Base-by-base conservation (phyloP, 2,329 filamentous ascomycete genomes). In the Apiospora kogelbergensis region DNA sequence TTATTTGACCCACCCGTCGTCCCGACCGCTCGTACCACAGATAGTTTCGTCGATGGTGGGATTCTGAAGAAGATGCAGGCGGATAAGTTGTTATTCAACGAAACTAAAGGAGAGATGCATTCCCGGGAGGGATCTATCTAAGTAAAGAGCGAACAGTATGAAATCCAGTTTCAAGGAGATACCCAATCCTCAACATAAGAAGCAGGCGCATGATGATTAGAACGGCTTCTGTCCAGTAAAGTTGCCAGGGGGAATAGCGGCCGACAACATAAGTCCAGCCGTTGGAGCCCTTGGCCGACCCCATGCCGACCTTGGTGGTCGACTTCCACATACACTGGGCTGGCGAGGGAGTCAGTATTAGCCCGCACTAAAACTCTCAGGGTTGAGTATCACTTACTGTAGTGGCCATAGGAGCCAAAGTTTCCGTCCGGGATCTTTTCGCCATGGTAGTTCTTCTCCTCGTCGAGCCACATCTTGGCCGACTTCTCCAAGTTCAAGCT, bases 381-480 rank as follows among this genome's bases (percentile, higher is more conserved):
- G 26, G n/a, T 20, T 40, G 37, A n/a, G n/a, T 40, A 22, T 72
- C 17, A 3, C 76, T 73, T 72, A 78, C 76, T 78, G 57, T 78
- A 80, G 70, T 80, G 79, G 2, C 77, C 79, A 44, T 78, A 80
- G 0, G 70, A 72, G 46, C 66, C 71, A 46, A 80, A 78, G 66
- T 80, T 69, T 6, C 78, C 79, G 66, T 80, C 75, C 2, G 76
- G 76, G 66, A 80, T 78, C 41, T 74, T 73, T 72, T 80, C 74
- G 6, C 76, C 77, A 66, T 76, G 72, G 71, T 80, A 81, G 42
- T 75, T 73, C 67, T 75, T 74, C 68, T 74, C 75, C 72, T 81
- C 79, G 17, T 70, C 71, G 42, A 80, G 57, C 79, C 79, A 81
- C 69, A 75, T 71, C 20, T 77, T 72, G 26, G 78, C 74, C 22